These are phyloP conservation scores for Russula abietina DNA, from an alignment of 768 basidiomycete genomes.

Conservation along the genomic window DNA sequence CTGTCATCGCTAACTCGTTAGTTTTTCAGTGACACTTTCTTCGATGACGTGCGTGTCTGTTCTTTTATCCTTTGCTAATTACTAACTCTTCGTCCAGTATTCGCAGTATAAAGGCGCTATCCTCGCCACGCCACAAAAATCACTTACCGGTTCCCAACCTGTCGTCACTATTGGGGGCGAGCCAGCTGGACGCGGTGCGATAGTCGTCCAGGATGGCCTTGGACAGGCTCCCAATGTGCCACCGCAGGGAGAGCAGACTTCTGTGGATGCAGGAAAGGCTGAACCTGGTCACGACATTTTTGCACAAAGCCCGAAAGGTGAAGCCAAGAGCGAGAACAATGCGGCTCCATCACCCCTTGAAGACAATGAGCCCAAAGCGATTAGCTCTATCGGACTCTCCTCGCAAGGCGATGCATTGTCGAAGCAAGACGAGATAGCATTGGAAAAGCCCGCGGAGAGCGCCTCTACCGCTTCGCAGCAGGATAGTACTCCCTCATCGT, in stretches of 20 bases:
- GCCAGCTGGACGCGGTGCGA: constrained; percentile 46
- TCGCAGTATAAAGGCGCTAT: constrained; percentile 43
- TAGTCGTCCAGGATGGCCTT: constrained; percentile 46
- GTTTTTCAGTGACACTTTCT: constrained; percentile 54
- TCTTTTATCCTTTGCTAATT: constrained; percentile 7
- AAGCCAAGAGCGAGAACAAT: constrained; percentile 41
- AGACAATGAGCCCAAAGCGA: constrained; percentile 13
- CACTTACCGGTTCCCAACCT: constrained; percentile 28
- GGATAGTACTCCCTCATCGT: neutral
- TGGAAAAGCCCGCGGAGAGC: constrained; percentile 4
- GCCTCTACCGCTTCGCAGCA: constrained; percentile 1
- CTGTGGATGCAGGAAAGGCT: constrained; percentile 44
- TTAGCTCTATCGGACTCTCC: constrained; percentile 6
- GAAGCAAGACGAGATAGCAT: constrained; percentile 3
- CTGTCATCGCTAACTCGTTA: constrained; percentile 5
- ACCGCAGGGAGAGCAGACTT: constrained; percentile 32
- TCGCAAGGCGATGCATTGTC: neutral
- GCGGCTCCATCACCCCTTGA: neutral
- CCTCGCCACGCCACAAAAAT: constrained; percentile 37
- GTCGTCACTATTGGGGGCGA: constrained; percentile 48
- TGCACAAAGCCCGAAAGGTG: constrained; percentile 42
- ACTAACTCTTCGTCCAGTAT: constrained; percentile 38
- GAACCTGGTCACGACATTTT: constrained; percentile 78
- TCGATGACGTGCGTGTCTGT: constrained; percentile 49
- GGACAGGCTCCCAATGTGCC: constrained; percentile 25